A percentile compares a stretch with the other conserved stretches of the same genome.
Conservation (phyloP, 495 filamentous ascomycete species). For the Penicillium maclennaniae region DNA sequence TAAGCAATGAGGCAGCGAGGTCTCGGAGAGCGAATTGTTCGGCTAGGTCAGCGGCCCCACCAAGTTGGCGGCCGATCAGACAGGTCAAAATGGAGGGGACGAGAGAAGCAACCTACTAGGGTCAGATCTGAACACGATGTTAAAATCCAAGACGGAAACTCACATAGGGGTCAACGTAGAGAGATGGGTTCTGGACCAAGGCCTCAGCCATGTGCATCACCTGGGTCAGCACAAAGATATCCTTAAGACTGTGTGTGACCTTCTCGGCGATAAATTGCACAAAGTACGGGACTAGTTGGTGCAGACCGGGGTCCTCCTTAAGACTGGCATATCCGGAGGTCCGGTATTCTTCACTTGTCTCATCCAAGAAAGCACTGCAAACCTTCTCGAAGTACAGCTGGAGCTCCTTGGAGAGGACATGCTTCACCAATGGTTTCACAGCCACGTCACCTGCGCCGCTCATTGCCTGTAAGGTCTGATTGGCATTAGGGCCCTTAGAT, state of each 20-base stretch:
- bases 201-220: slow-evolving; percentile 86
- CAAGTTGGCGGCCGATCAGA: slow-evolving; percentile 79
- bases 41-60: slow-evolving; percentile 44
- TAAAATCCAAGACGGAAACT: slow-evolving; percentile 11
- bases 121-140: not conserved
- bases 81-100: slow-evolving; percentile 90
- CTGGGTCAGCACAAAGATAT: slow-evolving; percentile 79
- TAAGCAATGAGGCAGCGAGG: slow-evolving; percentile 73
- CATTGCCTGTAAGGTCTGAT: slow-evolving; percentile 74
- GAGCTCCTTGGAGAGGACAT: slow-evolving; percentile 89
- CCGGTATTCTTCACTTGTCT: slow-evolving; percentile 78
- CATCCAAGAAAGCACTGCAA: slow-evolving; percentile 78
- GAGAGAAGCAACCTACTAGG: slow-evolving; percentile 58
- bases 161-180: slow-evolving; percentile 89
- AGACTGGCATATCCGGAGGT: slow-evolving; percentile 78
- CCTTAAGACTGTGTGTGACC: slow-evolving; percentile 83
- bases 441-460: slow-evolving; percentile 76
- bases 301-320: slow-evolving; percentile 80
- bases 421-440: slow-evolving; percentile 88
- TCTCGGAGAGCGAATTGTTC: slow-evolving; percentile 82
- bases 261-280: slow-evolving; percentile 91
- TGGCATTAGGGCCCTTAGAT: slow-evolving; percentile 83
- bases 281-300: slow-evolving; percentile 94
- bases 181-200: slow-evolving; percentile 72
- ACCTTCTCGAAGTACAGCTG: slow-evolving; percentile 97